A percentile compares a stretch with the other conserved stretches of the same genome.
phyloP scores from a whole-genome alignment of 2,329 filamentous ascomycete genomes.

The Pyrenophora graminea region DNA sequence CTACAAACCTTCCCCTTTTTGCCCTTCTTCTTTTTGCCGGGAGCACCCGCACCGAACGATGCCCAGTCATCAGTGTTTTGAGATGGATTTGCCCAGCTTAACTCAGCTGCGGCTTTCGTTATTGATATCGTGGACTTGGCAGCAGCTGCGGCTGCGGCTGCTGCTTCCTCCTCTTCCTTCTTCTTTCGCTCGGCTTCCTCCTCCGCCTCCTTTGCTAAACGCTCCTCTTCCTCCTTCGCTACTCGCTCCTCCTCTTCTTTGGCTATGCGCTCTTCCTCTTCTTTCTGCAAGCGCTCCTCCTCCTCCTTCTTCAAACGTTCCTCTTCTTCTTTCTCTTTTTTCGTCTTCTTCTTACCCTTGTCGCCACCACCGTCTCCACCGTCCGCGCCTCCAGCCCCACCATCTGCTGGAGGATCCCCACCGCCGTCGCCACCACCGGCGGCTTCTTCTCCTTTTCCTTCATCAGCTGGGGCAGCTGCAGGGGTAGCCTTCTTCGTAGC shows the following conservation, averaged over 20 bases:
- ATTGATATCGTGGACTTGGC: slow-evolving; percentile 28
- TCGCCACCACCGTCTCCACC: slow-evolving; percentile 42
- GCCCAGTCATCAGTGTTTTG: slow-evolving; percentile 38
- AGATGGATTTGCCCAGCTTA: slow-evolving; percentile 38
- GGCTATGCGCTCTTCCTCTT: slow-evolving; percentile 43
- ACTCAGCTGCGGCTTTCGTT: slow-evolving; percentile 27
- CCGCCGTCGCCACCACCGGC: slow-evolving; percentile 40
- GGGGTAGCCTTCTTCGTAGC: slow-evolving; percentile 37
- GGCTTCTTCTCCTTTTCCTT: slow-evolving; percentile 53
- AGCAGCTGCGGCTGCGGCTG: slow-evolving; percentile 32
- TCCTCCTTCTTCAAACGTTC: slow-evolving; percentile 44
- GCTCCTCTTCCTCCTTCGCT: slow-evolving; percentile 37
- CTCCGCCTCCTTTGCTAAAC: slow-evolving; percentile 45
- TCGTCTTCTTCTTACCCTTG: slow-evolving; percentile 48
- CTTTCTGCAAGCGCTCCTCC: slow-evolving; percentile 39
- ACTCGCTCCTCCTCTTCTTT: slow-evolving; percentile 44
- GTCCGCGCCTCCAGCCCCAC: slow-evolving; percentile 39
- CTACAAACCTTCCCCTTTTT: slow-evolving; percentile 48
- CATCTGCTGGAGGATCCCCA: slow-evolving; percentile 44
- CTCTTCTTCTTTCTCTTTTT: slow-evolving; percentile 47
- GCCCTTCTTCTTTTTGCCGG: slow-evolving; percentile 43
- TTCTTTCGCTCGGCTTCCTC: slow-evolving; percentile 46
- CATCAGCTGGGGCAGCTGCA: slow-evolving; percentile 46
- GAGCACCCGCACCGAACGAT: slow-evolving; percentile 22
- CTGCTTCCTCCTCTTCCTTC: slow-evolving; percentile 42